Evolutionary conservation across 2,329 filamentous ascomycete species (phyloP).

Genomic region (Aspergillus persii): DNA sequence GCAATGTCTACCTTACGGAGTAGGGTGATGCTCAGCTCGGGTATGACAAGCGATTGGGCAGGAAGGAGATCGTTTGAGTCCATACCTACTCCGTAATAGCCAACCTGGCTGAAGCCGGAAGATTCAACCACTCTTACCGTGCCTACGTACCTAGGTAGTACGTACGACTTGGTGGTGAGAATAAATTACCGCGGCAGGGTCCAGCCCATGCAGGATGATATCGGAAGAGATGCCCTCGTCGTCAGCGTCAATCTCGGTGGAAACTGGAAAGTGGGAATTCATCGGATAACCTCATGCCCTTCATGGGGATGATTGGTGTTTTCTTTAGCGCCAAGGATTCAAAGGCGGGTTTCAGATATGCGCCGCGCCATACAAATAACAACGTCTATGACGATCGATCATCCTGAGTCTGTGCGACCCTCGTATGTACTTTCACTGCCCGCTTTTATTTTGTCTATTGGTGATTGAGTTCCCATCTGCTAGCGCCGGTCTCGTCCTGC

Average conservation of each 20-base stretch:
- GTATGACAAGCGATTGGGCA: neutral
- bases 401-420: slow-evolving; percentile 12
- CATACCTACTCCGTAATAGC: too few relatives aligned
- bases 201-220: neutral
- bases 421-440: neutral
- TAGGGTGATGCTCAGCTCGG: neutral
- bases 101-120: neutral
- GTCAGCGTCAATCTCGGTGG: neutral
- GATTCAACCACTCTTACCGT: neutral
- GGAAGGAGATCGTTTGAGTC: neutral
- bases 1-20: neutral
- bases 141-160: neutral
- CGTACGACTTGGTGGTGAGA: neutral
- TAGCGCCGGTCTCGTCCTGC: neutral
- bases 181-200: neutral
- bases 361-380: slow-evolving; percentile 5
- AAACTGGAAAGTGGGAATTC: slow-evolving; percentile 1
- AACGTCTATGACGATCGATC: slow-evolving; percentile 7
- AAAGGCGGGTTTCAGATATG: slow-evolving; percentile 17
- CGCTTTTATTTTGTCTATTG: too few relatives aligned
- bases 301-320: slow-evolving; percentile 13
- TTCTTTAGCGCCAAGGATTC: slow-evolving; percentile 14
- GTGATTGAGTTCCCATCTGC: too few relatives aligned
- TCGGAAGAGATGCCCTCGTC: neutral
- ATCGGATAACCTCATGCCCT: neutral